Conservation (phyloP, 495 filamentous ascomycete species). For the Penicillium salamii region DNA sequence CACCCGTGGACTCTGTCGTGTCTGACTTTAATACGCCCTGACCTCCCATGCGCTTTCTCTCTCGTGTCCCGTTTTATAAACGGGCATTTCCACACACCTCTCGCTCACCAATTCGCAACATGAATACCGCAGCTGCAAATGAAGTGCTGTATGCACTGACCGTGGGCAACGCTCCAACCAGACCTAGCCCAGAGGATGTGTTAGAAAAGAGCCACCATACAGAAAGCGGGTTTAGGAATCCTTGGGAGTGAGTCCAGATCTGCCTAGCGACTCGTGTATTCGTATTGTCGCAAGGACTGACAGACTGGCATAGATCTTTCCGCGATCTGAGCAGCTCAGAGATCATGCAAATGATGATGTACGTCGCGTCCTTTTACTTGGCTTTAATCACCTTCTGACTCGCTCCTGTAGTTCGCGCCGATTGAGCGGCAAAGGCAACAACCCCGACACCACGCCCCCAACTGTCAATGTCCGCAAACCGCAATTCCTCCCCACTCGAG, state of each 20-base stretch:
- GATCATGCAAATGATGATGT: constrained; percentile 21
- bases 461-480: constrained; percentile 69
- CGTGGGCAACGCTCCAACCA: constrained; percentile 42
- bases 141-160: constrained; percentile 54
- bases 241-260: constrained; percentile 45
- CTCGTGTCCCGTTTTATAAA: constrained; percentile 15
- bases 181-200: constrained; percentile 52
- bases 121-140: constrained; percentile 42
- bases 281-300: constrained; percentile 13
- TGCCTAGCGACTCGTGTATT: background rate
- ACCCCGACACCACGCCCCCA: constrained; percentile 61
- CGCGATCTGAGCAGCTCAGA: constrained; percentile 17
- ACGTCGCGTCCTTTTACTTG: background rate
- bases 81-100: constrained; percentile 10
- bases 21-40: constrained; percentile 5
- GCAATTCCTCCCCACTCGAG: constrained; percentile 61
- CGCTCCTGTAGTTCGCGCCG: constrained; percentile 31
- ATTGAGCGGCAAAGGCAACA: constrained; percentile 55
- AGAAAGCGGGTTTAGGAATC: constrained; percentile 59
- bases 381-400: background rate
- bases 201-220: constrained; percentile 55
- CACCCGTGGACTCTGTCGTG: constrained; percentile 1
- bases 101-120: constrained; percentile 26
- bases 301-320: constrained; percentile 32
- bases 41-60: constrained; percentile 31